Base-by-base conservation (phyloP, 345 rosid genomes). In the Murraya paniculata region DNA sequence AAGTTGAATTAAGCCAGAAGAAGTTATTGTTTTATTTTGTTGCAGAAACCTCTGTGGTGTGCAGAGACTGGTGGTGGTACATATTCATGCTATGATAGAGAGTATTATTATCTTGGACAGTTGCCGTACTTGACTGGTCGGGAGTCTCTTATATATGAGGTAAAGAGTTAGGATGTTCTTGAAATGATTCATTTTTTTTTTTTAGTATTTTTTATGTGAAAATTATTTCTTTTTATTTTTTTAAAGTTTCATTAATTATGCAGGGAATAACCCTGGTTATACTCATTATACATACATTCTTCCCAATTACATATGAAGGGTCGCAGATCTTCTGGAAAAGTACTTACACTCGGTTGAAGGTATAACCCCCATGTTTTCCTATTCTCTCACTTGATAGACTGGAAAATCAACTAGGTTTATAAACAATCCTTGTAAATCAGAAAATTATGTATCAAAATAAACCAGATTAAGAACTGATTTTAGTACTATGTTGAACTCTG, bases 21-120 rank as follows among this genome's bases (percentile, higher is more conserved):
- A 53, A 53, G 6, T 53, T 53, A 53, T 53, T 53, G 22, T 18
- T 53, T 72, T 45, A 14, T 65, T 67, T 76, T 68, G 62, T 64
- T 86, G 83, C 86, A 95, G 99, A 90, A 92, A 90, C 98, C 99
- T 60, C 74, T 96, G 77, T 96, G 98, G 98, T 96, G 99, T 76
- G 80, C 80, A 31, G 86, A 80, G 10, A 53, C 55, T 64, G 69
- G 89, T 77, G 69, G 88, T 77, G 39, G 21, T 4, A 76, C 80
- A 30, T 78, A 90, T 78, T 79, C 94, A 72, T 96, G 99, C 84
- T 79, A 77, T 50, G 93, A 92, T 73, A 89, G 95, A 68, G 94
- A 86, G 2, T 92, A 90, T 83, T 94, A 74, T 83, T 96, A 83
- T 83, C 91, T 96, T 6, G 99, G 99, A 6, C 90, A 94, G 86